Base-by-base conservation (phyloP, 768 basidiomycete genomes). In the Lyophyllum atratum region DNA sequence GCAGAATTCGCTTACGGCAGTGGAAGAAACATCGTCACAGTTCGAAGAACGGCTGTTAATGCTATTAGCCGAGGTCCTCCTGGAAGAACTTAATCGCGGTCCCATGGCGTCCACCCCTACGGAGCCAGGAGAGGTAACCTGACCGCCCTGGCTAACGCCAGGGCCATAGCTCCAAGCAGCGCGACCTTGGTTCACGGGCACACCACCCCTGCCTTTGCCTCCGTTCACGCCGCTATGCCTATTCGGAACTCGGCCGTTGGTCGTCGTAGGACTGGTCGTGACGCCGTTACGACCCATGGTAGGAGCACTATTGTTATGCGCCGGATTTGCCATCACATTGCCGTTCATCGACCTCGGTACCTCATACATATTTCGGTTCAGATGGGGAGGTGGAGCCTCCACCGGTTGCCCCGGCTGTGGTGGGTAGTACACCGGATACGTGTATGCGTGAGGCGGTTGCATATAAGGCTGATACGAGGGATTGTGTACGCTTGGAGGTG, bases 11-110 rank as follows among this genome's bases (percentile, higher is more conserved):
- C 91, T 81, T 70, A 92, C 92, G 54, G 89, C 80, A 49, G 83
- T 85, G 25, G 90, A 92, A 10, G 87, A 85, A 31, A 84, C 85
- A 61, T 93, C 92, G 68, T 93, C 92, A 49, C 83, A 82, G 43
- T 69, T 74, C 5, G 78, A 74, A 22, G 80, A 79, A 37, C 87
- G 84, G 62, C 86, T 81, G 52, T 81, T 76, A 44, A 66, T 74
- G 60, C 78, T 76, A 61, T 78, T 82, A 53, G 79, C 79, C 22
- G 77, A 82, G 24, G 79, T 78, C 66, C 86, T 78, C 64, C 85
- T 76, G 59, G 76, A 74, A 34, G 76, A 73, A 55, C 73, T 87
- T 57, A 92, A 72, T 45, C 90, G 79, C 15, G 90, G 90, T 5
- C 89, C 90, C 39, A 88, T 77, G 3, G 79, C 69, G 52, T 87